Conservation (phyloP, 768 basidiomycete genomes). For the Vararia minispora region DNA sequence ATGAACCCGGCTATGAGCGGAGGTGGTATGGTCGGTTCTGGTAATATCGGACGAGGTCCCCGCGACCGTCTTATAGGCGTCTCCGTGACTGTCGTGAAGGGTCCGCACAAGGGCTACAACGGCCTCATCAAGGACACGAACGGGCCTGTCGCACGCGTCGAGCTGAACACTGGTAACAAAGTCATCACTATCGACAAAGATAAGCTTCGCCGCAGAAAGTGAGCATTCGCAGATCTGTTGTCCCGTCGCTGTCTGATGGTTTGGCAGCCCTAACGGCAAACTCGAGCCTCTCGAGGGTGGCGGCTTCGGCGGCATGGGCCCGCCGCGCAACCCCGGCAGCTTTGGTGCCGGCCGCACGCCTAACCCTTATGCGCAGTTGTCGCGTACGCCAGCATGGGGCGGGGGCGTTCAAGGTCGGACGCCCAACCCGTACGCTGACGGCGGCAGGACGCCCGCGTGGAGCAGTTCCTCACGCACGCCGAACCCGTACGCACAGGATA, state of each 20-base stretch:
- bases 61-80: slow-evolving; percentile 76
- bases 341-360: slow-evolving; percentile 19
- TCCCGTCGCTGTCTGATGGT: slow-evolving; percentile 4
- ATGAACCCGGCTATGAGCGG: slow-evolving; percentile 75
- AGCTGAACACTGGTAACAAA: slow-evolving; percentile 83
- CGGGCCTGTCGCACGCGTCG: slow-evolving; percentile 77
- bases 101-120: slow-evolving; percentile 81
- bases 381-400: slow-evolving; percentile 19
- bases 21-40: slow-evolving; percentile 76
- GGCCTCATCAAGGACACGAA: slow-evolving; percentile 95
- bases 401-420: slow-evolving; percentile 32
- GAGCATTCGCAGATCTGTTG: slow-evolving; percentile 21
- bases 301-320: slow-evolving; percentile 10
- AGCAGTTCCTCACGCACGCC: slow-evolving; percentile 52
- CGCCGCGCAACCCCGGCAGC: slow-evolving; percentile 12
- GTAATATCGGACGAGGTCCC: slow-evolving; percentile 66
- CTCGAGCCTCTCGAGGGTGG: slow-evolving; percentile 37
- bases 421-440: slow-evolving; percentile 53
- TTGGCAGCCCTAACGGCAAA: slow-evolving; percentile 47
- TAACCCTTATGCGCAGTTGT: slow-evolving; percentile 26
- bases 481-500: slow-evolving; percentile 48
- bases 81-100: slow-evolving; percentile 71
- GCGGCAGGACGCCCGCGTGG: slow-evolving; percentile 65
- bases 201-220: slow-evolving; percentile 66
- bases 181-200: slow-evolving; percentile 78